Base-by-base conservation (phyloP, 1,284 basidiomycete genomes). In the Volvariella surrecta region DNA sequence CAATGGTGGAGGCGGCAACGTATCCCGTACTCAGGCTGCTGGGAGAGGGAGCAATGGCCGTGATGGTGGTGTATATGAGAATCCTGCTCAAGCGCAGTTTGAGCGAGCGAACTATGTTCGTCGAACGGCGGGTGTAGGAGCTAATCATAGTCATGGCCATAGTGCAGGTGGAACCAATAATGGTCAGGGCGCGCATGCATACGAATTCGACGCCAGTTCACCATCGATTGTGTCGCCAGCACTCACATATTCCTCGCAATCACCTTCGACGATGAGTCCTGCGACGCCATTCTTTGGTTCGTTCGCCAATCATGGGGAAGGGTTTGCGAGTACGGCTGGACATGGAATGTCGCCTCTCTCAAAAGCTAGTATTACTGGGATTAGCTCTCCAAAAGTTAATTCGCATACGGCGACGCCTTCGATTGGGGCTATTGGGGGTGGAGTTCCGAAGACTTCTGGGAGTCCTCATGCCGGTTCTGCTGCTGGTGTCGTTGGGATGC, bases 261-360 rank as follows among this genome's bases (percentile, higher is more conserved):
- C 76, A 18, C 71, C 76, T 3, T 73, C 72, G 28, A 77, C 74
- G n/a, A 61, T 79, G 42, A 79, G 77, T 51, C 76, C 76, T 13
- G 70, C 74, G 4, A 79, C 76, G 9, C 76, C 76, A 3, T 79
- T 77, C 59, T 74, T 79, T 55, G 66, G 66, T 18, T 64, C 67
- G 17, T 71, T 73, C 47, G 58, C 50, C 40, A 57, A 49, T 45
- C 54, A 58, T 37, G 41, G 45, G 19, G 59, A 58, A 9, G 54
- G 53, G 15, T 56, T 56, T 42, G 57, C 56, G 24, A 39, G 39
- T 18, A 15, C 18, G 16, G 44, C 3, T 22, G 6, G 20, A 9
- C 38, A 44, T 39, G 43, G 35, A 11, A 28, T 28, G 24, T 28
- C 24, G 24, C 24, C 24, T 6, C 24, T 28, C 11, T 28, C 24